A percentile compares a stretch with the other conserved stretches of the same genome.
Conservation (phyloP, 768 basidiomycete species). For the Trametes meyenii region DNA sequence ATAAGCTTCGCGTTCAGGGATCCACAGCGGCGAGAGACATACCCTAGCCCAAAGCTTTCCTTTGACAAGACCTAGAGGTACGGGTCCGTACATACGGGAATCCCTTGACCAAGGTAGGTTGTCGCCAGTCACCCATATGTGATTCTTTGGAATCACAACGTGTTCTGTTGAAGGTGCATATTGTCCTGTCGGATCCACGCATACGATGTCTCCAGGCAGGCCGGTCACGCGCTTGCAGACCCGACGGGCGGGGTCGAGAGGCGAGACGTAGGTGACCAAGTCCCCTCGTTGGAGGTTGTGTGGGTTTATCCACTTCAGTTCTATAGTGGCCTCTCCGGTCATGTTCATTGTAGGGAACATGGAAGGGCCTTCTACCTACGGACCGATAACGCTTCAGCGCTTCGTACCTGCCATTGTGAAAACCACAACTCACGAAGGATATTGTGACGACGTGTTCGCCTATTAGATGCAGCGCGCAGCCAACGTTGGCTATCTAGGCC, state of each 20-base stretch:
- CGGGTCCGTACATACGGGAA: constrained; percentile 91
- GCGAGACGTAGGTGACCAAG: constrained; percentile 71
- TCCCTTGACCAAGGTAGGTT: constrained; percentile 83
- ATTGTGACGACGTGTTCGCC: constrained; percentile 60
- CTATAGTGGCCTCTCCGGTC: constrained; percentile 63
- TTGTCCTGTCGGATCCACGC: constrained; percentile 81
- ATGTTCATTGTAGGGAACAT: constrained; percentile 77
- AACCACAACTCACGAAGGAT: constrained; percentile 45
- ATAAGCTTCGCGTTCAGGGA: neutral
- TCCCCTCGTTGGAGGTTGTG: constrained; percentile 69
- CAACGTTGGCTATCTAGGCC: constrained; percentile 53
- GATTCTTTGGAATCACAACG: constrained; percentile 78
- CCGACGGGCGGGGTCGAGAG: constrained; percentile 61
- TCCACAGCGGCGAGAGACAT: constrained; percentile 25
- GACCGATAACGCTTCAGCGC: neutral
- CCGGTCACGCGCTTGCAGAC: constrained; percentile 92
- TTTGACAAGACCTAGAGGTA: constrained; percentile 77
- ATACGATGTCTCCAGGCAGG: constrained; percentile 85
- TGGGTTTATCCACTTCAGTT: constrained; percentile 60
- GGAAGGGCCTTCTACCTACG: constrained; percentile 71
- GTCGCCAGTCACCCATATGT: constrained; percentile 92
- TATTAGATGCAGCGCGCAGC: constrained; percentile 64
- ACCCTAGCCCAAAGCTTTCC: constrained; percentile 71
- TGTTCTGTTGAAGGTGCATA: constrained; percentile 69
- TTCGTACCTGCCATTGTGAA: too few relatives aligned